Base-by-base conservation (phyloP, 257 asterid genomes). In the Echium plantagineum region DNA sequence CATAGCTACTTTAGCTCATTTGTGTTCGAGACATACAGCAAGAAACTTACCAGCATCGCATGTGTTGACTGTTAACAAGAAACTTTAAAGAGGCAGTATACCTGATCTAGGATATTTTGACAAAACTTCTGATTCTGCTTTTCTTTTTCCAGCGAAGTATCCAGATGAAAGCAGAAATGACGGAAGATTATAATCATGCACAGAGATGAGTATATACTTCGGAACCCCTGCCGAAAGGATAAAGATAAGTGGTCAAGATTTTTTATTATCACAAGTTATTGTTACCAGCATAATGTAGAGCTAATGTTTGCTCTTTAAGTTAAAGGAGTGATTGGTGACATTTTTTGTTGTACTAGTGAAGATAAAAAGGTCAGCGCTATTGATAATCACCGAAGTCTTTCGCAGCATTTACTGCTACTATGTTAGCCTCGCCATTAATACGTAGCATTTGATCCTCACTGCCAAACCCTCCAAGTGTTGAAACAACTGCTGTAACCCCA, bases 381-480 rank as follows among this genome's bases (percentile, higher is more conserved):
- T 9, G 46, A 21, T 48, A 26, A 86, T 69, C 70, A 93, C 99
- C 99, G 69, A 47, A 84, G 15, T 89, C 91, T 82, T 89, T 93
- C 56, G 96, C 97, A 69, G 96, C 85, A 83, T 81, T 84, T 28
- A 93, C 95, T 62, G 99, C 90, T 53, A 84, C 94, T 24, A 89
- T 72, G 76, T 93, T 93, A 47, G 99, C 97, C 74, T 93, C 99
- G 47, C 97, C 97, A n/a, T 93, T 89, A 61, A 93, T 89, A 75
- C 99, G 84, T 66, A 66, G 81, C 99, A 93, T 93, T 67, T 89
- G 95, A 61, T 89, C 97, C 63, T 93, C 96, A 42, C 85, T 86
- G 65, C 99, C 99, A 77, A 93, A 80, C 60, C 99, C 99, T 72
- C 99, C 99, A 47, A 93, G 75, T 48, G 96, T 89, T 64, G 99